Percentiles rank a stretch among this genome's conserved stretches.
phyloP scores from a whole-genome alignment of 192 early-diverging fungal species.

The Coemansia sp. region DNA sequence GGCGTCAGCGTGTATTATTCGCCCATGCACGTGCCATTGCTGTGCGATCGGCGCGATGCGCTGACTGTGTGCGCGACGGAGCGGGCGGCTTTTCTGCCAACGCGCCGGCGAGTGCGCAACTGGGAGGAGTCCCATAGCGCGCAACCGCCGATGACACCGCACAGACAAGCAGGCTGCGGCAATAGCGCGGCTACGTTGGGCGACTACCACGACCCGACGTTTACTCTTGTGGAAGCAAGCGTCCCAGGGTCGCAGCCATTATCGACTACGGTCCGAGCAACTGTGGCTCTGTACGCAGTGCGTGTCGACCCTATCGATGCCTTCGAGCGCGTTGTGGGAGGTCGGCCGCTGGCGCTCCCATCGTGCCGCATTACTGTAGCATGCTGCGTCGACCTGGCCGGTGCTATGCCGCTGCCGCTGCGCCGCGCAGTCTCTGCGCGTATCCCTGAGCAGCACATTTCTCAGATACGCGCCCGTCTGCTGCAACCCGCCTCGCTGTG shows the following conservation, averaged over 20 bases:
- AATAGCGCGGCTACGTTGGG: slow-evolving; percentile 10
- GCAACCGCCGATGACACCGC: neutral
- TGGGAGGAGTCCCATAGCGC: slow-evolving; percentile 17
- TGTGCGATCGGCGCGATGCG: slow-evolving; percentile 36
- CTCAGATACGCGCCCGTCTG: slow-evolving; percentile 11
- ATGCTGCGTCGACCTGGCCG: slow-evolving; percentile 37
- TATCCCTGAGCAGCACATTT: slow-evolving; percentile 21
- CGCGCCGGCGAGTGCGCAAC: slow-evolving; percentile 38
- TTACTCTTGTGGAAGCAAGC: slow-evolving; percentile 48
- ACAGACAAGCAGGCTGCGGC: neutral
- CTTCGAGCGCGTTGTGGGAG: slow-evolving; percentile 36
- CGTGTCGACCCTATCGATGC: slow-evolving; percentile 49
- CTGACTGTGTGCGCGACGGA: slow-evolving; percentile 25
- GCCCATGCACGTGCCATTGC: slow-evolving; percentile 24
- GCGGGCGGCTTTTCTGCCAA: slow-evolving; percentile 24
- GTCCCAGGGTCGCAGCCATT: slow-evolving; percentile 49
- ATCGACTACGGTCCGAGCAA: slow-evolving; percentile 23
- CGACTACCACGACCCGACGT: slow-evolving; percentile 30
- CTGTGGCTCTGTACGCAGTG: slow-evolving; percentile 31
- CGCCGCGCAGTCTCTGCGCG: slow-evolving; percentile 35
- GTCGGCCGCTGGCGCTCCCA: slow-evolving; percentile 14
- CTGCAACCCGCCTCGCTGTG: neutral
- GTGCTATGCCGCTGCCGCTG: slow-evolving; percentile 40
- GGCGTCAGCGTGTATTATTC: slow-evolving; percentile 26
- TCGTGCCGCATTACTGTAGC: slow-evolving; percentile 43